phyloP scores from a whole-genome alignment of 2,329 filamentous ascomycete species.

The Fusarium coffeatum region DNA sequence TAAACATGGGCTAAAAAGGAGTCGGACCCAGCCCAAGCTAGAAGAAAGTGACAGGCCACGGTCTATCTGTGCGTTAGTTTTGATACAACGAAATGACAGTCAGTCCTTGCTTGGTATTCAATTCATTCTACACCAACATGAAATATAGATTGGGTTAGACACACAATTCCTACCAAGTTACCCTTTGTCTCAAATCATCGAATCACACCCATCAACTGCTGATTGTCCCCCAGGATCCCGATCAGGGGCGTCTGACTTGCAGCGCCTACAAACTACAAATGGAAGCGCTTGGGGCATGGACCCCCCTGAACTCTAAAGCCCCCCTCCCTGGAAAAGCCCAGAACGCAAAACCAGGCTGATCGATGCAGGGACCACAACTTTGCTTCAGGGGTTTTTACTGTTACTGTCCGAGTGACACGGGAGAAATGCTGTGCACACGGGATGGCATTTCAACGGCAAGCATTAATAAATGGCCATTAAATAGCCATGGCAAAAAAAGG shows the following conservation, averaged over 20 bases:
- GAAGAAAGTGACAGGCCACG: background rate
- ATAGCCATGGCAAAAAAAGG: background rate
- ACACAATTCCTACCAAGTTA: slow-evolving; percentile 18
- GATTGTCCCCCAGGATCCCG: slow-evolving; percentile 32
- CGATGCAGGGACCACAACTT: slow-evolving; percentile 40
- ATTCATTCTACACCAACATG: background rate
- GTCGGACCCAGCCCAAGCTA: background rate
- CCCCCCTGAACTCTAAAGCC: slow-evolving; percentile 17
- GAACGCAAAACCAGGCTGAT: background rate
- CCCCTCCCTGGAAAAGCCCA: slow-evolving; percentile 7
- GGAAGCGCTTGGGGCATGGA: background rate
- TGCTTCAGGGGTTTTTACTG: slow-evolving; percentile 25
- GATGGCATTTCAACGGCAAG: background rate
- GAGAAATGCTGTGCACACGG: slow-evolving; percentile 13
- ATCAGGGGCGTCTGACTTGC: slow-evolving; percentile 42
- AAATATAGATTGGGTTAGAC: background rate
- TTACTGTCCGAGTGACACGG: slow-evolving; percentile 30
- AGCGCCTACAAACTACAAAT: slow-evolving; percentile 5
- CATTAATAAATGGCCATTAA: background rate
- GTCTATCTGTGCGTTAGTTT: background rate
- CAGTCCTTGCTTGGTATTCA: slow-evolving; percentile 14
- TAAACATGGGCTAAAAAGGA: background rate
- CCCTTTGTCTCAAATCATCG: background rate
- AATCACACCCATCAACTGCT: slow-evolving; percentile 17
- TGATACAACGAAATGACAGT: background rate